Percentiles rank a stretch among this genome's conserved stretches.
phyloP scores from a whole-genome alignment of 2,329 filamentous ascomycete species.

The Claviceps spartinae region DNA sequence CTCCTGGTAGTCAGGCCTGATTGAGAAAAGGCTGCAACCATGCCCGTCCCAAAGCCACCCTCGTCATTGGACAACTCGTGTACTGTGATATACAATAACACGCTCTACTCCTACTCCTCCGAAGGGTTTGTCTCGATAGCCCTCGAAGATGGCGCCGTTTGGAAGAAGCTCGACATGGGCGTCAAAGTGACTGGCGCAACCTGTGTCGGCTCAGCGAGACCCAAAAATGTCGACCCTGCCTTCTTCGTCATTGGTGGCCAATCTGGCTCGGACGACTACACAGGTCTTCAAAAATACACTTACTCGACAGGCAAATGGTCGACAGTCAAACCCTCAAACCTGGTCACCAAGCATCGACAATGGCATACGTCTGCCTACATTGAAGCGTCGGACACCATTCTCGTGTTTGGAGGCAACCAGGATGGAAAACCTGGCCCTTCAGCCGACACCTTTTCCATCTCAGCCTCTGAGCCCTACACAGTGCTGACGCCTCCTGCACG shows the following conservation, averaged over 20 bases:
- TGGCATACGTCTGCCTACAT: conserved; percentile 69
- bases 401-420: conserved; percentile 68
- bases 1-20: neutral
- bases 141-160: conserved; percentile 55
- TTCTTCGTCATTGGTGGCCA: conserved; percentile 75
- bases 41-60: conserved; percentile 60
- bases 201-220: conserved; percentile 59
- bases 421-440: conserved; percentile 45
- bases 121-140: conserved; percentile 62
- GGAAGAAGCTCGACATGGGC: conserved; percentile 53
- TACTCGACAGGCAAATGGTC: conserved; percentile 42
- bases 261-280: conserved; percentile 39
- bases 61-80: conserved; percentile 64
- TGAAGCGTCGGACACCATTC: conserved; percentile 52
- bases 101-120: conserved; percentile 70
- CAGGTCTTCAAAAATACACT: conserved; percentile 59
- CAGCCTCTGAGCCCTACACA: conserved; percentile 48
- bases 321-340: conserved; percentile 27
- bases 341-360: conserved; percentile 52
- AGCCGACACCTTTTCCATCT: conserved; percentile 63
- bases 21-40: conserved; percentile 23
- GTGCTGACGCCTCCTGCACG: conserved; percentile 45
- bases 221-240: conserved; percentile 43
- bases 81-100: conserved; percentile 67
- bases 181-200: conserved; percentile 59